Base-by-base conservation (phyloP, 331 rosid genomes). In the Erythrophleum ivorense region DNA sequence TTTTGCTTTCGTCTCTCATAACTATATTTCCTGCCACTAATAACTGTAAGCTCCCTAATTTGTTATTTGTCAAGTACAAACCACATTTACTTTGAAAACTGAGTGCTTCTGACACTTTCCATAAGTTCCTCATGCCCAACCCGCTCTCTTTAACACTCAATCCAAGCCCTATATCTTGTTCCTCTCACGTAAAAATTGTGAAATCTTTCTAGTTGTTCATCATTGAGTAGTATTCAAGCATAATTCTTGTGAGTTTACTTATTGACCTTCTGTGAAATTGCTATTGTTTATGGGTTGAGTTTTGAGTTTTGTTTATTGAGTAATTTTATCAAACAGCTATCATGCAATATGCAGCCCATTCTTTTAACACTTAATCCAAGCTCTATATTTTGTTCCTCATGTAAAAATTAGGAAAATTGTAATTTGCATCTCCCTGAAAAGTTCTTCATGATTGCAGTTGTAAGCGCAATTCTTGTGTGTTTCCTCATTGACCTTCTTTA, bases 91-190 rank as follows among this genome's bases (percentile, higher is more conserved):
- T 81, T 83, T 77, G 66, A 36, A 14, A 67, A 80, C 64, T 78
- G 29, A 62, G 54, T 45, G 6, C 43, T 60, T 29, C 79, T 67
- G 84, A 75, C 79, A 77, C 70, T 73, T 75, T 21, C 86, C 85
- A 87, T 78, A 55, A 77, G 31, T 74, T 81, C 65, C 80, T 76
- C 87, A 87, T 87, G 86, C 60, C 46, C 80, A 78, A 88, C 83
- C 78, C 72, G 81, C 68, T 62, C 85, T 72, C 60, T 46, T 74
- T 45, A 55, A 80, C 86, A 36, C 70, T 74, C 59, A 80, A 63
- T 65, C 31, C 41, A 5, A 53, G 18, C 59, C 38, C 6, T 71
- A 13, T 83, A 55, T 71, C 79, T 64, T 50, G 41, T 64, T 48
- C 55, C 76, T 81, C 85, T 41, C 73, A 86, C 79, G 81, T 49